These are phyloP conservation scores for Orbilia brochopaga DNA, from an alignment of 2,329 filamentous ascomycete species.

Conservation along the genomic window DNA sequence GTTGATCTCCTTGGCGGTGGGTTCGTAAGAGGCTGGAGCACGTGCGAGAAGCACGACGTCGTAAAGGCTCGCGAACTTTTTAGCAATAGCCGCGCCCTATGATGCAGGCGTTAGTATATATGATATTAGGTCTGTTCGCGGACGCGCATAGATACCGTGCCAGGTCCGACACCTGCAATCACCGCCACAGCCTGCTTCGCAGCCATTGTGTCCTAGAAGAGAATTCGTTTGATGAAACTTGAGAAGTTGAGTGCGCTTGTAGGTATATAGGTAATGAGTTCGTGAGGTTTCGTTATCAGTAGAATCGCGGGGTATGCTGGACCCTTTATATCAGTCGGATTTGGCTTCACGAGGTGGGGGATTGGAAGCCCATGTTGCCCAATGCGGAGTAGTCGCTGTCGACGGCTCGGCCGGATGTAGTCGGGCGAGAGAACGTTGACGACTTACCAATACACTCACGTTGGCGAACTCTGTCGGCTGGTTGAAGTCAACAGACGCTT, in stretches of 20 bases:
- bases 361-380: background rate
- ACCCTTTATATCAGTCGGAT: too few species aligned
- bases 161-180: slow-evolving; percentile 74
- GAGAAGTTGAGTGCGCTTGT: too few species aligned
- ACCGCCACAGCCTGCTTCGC: slow-evolving; percentile 61
- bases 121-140: slow-evolving; percentile 7
- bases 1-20: slow-evolving; percentile 73
- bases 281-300: too few species aligned
- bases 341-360: too few species aligned
- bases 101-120: background rate
- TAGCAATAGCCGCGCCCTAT: slow-evolving; percentile 62
- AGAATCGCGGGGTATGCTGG: too few species aligned
- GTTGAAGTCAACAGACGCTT: background rate
- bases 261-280: background rate
- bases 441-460: background rate
- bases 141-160: slow-evolving; percentile 60
- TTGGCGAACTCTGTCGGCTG: background rate
- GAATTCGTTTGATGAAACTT: too few species aligned
- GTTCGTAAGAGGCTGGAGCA: slow-evolving; percentile 68
- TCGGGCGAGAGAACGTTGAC: slow-evolving; percentile 13
- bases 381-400: slow-evolving; percentile 22
- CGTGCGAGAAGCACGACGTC: slow-evolving; percentile 78
- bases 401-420: slow-evolving; percentile 34
- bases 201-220: slow-evolving; percentile 48
- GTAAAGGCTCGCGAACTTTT: slow-evolving; percentile 69